Conservation (phyloP, 306 rosid species). For the Trifolium fragiferum region DNA sequence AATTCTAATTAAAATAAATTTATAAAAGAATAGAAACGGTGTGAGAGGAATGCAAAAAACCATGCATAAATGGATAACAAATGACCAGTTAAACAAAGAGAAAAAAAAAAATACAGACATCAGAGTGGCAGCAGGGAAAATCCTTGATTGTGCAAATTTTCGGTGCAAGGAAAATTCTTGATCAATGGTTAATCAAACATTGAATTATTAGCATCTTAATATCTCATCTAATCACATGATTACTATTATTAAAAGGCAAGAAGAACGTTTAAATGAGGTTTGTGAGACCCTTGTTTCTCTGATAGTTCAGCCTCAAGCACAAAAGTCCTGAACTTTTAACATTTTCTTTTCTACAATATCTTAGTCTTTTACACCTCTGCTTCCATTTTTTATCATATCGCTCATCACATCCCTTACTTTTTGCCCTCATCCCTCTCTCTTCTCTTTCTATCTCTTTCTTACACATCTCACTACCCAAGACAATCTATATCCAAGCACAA, state of each 20-base stretch:
- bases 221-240: too few species aligned
- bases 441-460: background rate
- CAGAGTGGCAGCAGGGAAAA: too few species aligned
- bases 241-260: background rate
- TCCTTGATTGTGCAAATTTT: too few species aligned
- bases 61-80: too few species aligned
- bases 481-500: background rate
- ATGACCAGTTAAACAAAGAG: too few species aligned
- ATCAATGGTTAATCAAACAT: too few species aligned
- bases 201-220: too few species aligned
- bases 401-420: background rate
- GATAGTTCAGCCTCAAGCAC: background rate
- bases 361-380: background rate
- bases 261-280: background rate
- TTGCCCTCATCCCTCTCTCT: background rate
- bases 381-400: background rate
- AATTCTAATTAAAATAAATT: too few species aligned
- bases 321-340: background rate
- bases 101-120: too few species aligned
- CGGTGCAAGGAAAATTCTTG: too few species aligned
- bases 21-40: too few species aligned
- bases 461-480: background rate
- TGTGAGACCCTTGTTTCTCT: background rate
- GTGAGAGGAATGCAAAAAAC: too few species aligned
- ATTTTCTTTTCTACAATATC: background rate